phyloP scores from a whole-genome alignment of 768 basidiomycete genomes.

The Sporobolomyces roseus region DNA sequence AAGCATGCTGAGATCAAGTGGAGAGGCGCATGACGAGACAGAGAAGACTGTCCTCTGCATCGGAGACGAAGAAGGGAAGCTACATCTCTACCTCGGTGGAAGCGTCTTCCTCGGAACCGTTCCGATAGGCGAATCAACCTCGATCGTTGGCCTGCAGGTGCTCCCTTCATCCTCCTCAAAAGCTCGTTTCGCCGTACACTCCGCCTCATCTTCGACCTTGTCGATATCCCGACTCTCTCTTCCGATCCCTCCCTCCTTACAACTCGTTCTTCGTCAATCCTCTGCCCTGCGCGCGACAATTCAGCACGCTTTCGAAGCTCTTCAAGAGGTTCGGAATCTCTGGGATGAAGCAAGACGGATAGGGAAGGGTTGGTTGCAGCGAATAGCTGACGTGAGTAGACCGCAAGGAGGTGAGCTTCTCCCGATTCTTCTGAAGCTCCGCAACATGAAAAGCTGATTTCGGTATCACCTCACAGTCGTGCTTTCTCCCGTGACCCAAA shows the following conservation, averaged over 20 bases:
- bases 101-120: slow-evolving; percentile 29
- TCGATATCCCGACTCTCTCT: background rate
- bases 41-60: slow-evolving; percentile 24
- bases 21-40: background rate
- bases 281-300: slow-evolving; percentile 17
- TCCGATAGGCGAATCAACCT: slow-evolving; percentile 1
- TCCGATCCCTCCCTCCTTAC: slow-evolving; percentile 17
- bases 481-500: slow-evolving; percentile 13
- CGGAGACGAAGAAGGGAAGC: slow-evolving; percentile 20
- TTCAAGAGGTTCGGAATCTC: slow-evolving; percentile 30
- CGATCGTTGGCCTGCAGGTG: background rate
- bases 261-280: slow-evolving; percentile 17
- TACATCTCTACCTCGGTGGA: slow-evolving; percentile 39
- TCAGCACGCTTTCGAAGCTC: slow-evolving; percentile 33
- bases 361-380: slow-evolving; percentile 39
- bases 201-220: background rate
- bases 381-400: slow-evolving; percentile 29
- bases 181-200: background rate
- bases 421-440: background rate
- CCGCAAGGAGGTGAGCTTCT: slow-evolving; percentile 28
- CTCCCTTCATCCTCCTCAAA: background rate
- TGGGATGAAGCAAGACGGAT: slow-evolving; percentile 41
- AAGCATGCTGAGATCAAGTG: background rate
- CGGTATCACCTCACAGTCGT: background rate
- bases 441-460: background rate